Evolutionary conservation across 1,139 yeast species (phyloP).

Genomic region (Suhomyces atakaporum): DNA sequence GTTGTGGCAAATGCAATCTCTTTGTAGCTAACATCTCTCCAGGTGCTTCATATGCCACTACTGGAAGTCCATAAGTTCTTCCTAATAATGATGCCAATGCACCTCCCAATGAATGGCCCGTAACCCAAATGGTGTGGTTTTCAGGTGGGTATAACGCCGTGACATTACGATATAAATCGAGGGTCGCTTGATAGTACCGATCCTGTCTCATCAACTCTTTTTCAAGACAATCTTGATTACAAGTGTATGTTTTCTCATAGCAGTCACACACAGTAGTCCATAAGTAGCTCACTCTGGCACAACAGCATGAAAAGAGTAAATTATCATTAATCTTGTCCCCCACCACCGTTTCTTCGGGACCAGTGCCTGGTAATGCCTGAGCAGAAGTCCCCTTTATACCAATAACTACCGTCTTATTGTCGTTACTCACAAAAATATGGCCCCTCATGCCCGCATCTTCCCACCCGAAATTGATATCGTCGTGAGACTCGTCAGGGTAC

Average conservation of each 20-base stretch:
- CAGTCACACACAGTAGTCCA: conserved; percentile 98
- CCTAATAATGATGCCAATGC: conserved; percentile 80
- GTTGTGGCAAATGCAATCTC: conserved; percentile 85
- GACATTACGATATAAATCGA: conserved; percentile 79
- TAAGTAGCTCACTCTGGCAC: conserved; percentile 87
- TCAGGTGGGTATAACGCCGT: conserved; percentile 63
- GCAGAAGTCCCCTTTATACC: conserved; percentile 94
- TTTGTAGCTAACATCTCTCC: conserved; percentile 84
- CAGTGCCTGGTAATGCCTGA: conserved; percentile 73
- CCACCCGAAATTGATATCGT: conserved; percentile 75
- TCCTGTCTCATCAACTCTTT: conserved; percentile 72
- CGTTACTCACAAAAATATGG: conserved; percentile 76
- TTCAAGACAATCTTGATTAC: conserved; percentile 87
- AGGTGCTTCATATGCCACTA: conserved; percentile 89
- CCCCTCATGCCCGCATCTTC: conserved; percentile 82
- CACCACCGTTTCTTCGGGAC: conserved; percentile 72
- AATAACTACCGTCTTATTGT: conserved; percentile 68
- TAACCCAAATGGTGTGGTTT: conserved; percentile 74
- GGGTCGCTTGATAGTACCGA: conserved; percentile 76
- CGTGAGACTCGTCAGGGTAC: conserved; percentile 41
- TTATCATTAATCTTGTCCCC: conserved; percentile 88
- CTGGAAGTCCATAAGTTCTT: conserved; percentile 87
- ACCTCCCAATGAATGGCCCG: conserved; percentile 97
- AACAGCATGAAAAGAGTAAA: conserved; percentile 88
- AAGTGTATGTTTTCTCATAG: conserved; percentile 79